Evolutionary conservation across 331 rosid species (phyloP), one percentile per base, ranked within the genome.

Genomic region (Acacia pycnantha): DNA sequence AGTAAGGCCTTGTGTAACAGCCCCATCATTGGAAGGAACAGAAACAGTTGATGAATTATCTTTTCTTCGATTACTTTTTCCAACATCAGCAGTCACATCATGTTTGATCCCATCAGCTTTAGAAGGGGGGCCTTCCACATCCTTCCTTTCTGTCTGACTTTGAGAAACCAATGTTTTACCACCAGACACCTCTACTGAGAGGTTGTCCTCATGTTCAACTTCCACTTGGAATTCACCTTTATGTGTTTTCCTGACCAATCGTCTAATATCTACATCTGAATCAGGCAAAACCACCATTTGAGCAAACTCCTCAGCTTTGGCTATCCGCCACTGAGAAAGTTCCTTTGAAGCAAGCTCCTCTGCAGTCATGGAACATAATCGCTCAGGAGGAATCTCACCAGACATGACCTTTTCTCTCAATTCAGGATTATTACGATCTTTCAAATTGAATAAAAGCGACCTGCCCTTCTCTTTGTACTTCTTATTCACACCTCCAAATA

Each of bases 311-410:
- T 96, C 99, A 29, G 99, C 99, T 90, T 96, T 96, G 19, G 99
- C 99, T 92, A 91, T 90, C 85, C 99, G 91, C 99, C 99, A 96
- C 86, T 96, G 82, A 54, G 98, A 91, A 82, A 96, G 99, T 90
- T 96, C 98, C 88, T 96, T 90, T 4, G 99, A 96, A 79, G 99
- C 99, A 85, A 96, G 99, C 76, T 96, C 99, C 87, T 96, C 99
- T 0, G 99, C 98, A 54, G 94, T 91, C 99, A 96, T 96, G 31
- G 97, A 91, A 83, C 99, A 96, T 46, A 96, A 86, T 16, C 90
- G 88, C 44, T 89, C 93, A 8, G 99, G 98, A 24, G 83, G 79
- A 67, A 96, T 94, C 80, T 90, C 91, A n/a, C 99, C 97, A 22
- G 88, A 88, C 94, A 94, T 89, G 73, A 96, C 98, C 86, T 94